Conservation (phyloP, 2,329 filamentous ascomycete genomes). For the Epichloe sylvatica region DNA sequence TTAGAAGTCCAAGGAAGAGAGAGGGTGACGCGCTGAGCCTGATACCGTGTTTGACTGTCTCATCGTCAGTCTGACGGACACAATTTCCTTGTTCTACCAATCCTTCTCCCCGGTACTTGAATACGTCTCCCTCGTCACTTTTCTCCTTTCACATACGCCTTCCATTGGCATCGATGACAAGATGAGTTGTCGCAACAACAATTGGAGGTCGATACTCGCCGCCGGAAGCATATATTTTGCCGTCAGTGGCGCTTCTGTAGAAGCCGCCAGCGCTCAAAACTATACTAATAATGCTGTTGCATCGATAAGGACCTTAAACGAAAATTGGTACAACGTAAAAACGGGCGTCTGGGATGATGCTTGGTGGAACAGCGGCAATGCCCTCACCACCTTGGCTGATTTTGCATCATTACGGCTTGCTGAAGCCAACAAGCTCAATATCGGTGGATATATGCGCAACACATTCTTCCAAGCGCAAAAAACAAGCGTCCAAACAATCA, state of each 20-base stretch:
- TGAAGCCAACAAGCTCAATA: constrained; percentile 23
- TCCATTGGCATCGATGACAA: not conserved
- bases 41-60: not conserved
- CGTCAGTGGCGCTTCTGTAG: not conserved
- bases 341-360: constrained; percentile 50
- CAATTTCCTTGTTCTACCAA: not conserved
- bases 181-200: not conserved
- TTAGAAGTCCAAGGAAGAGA: not conserved
- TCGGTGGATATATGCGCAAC: constrained; percentile 28
- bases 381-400: constrained; percentile 48
- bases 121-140: not conserved
- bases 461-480: constrained; percentile 33
- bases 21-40: not conserved
- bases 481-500: constrained; percentile 22
- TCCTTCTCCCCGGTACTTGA: not conserved
- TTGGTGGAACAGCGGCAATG: constrained; percentile 65
- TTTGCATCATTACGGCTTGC: constrained; percentile 24
- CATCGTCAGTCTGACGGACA: not conserved
- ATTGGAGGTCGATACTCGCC: constrained; percentile 2
- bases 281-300: constrained; percentile 21
- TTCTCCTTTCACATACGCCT: not conserved
- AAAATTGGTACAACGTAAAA: constrained; percentile 41
- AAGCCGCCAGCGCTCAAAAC: constrained; percentile 9
- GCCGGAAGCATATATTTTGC: constrained; percentile 2
- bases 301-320: constrained; percentile 34